These are phyloP conservation scores for Picochlorum sp. DNA, from an alignment of 139 green algal genomes.

Conservation along the genomic window DNA sequence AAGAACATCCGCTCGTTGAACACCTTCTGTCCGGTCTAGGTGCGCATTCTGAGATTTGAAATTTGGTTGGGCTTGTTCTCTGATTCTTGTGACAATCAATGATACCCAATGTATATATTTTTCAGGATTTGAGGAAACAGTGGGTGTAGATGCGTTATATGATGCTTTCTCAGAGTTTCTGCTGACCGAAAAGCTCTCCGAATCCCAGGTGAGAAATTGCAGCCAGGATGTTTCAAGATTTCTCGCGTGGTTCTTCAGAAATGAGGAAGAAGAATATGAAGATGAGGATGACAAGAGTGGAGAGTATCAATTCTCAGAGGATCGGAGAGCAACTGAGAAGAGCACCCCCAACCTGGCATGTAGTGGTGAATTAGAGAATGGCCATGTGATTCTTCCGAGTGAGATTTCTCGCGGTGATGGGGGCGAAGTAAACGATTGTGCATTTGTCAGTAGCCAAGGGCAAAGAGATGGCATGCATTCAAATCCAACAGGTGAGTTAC, in stretches of 20 bases:
- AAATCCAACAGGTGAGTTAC: neutral
- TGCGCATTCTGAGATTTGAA: conserved; percentile 2
- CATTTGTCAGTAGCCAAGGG: too few species aligned
- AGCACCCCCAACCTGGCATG: too few species aligned
- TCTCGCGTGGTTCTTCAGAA: neutral
- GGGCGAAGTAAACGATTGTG: too few species aligned
- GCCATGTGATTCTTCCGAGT: neutral
- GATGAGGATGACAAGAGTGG: neutral
- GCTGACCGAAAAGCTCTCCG: neutral
- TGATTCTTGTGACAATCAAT: neutral
- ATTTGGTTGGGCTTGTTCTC: neutral
- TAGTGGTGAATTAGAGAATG: too few species aligned
- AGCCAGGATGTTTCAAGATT: conserved; percentile 2
- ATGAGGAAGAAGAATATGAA: neutral
- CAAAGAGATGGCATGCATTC: too few species aligned
- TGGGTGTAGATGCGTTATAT: conserved; percentile 19
- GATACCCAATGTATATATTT: neutral
- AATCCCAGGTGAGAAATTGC: neutral
- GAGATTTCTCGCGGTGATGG: neutral
- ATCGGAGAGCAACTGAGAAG: too few species aligned
- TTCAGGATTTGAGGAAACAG: conserved; percentile 22
- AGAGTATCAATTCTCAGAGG: too few species aligned
- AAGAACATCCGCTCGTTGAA: conserved; percentile 16
- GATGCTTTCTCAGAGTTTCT: conserved; percentile 16
- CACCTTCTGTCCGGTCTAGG: conserved; percentile 10